Conservation (phyloP, 2,329 filamentous ascomycete genomes). For the Curvularia hawaiiensis region DNA sequence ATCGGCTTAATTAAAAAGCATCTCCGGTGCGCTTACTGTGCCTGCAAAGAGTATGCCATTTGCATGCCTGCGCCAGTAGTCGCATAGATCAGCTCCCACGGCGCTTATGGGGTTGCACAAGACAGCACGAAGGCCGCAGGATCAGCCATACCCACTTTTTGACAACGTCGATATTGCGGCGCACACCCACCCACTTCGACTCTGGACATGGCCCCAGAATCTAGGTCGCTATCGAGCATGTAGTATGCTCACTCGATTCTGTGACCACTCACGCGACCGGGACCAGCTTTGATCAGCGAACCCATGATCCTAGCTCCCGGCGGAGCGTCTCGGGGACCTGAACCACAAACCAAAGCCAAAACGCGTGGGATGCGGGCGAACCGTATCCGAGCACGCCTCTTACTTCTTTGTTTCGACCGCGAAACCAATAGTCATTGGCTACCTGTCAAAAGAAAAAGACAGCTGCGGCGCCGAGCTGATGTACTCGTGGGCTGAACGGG, state of each 20-base stretch:
- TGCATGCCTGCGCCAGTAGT: slow-evolving; percentile 8
- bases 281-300: slow-evolving; percentile 16
- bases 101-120: slow-evolving; percentile 18
- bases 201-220: neutral
- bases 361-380: slow-evolving; percentile 6
- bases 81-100: slow-evolving; percentile 10
- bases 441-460: slow-evolving; percentile 2
- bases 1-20: slow-evolving; percentile 12
- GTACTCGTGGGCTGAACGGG: slow-evolving; percentile 9
- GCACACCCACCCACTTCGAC: slow-evolving; percentile 5
- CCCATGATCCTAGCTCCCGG: slow-evolving; percentile 21
- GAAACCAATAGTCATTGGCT: neutral
- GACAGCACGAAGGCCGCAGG: slow-evolving; percentile 6
- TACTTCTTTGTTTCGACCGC: slow-evolving; percentile 12
- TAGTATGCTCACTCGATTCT: neutral
- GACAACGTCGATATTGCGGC: slow-evolving; percentile 15
- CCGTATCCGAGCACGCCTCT: slow-evolving; percentile 8
- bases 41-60: slow-evolving; percentile 9
- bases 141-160: slow-evolving; percentile 11
- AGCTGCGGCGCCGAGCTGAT: slow-evolving; percentile 12
- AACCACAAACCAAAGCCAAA: slow-evolving; percentile 8
- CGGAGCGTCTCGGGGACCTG: slow-evolving; percentile 13
- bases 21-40: slow-evolving; percentile 2
- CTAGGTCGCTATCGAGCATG: neutral
- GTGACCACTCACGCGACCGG: slow-evolving; percentile 10